Conservation (phyloP, 305 asterid species). For the Solanum hybrid region DNA sequence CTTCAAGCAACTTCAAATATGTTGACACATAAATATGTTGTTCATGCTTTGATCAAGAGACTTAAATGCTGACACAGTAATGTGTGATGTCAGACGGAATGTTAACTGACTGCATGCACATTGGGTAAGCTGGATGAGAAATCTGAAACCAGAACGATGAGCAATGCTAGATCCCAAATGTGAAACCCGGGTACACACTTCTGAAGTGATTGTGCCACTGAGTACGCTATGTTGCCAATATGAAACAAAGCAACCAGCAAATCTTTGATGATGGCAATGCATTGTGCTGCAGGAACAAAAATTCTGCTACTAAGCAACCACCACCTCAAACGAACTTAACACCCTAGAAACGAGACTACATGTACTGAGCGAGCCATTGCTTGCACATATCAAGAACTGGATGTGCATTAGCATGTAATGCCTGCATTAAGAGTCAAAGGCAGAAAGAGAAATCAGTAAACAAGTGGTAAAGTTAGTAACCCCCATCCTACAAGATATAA, state of each 20-base stretch:
- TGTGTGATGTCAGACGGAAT: not conserved
- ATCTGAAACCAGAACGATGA: not conserved
- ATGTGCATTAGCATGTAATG: conserved; percentile 91
- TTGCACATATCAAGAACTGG: conserved; percentile 99
- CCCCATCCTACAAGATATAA: not conserved
- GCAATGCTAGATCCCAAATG: not conserved
- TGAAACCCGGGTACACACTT: not conserved
- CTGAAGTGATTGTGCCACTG: not conserved
- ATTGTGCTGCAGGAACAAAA: not conserved
- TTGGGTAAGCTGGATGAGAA: not conserved
- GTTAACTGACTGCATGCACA: not conserved
- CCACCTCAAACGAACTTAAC: conserved; percentile 15
- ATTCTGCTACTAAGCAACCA: not conserved
- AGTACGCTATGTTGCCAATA: not conserved
- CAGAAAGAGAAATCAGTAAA: not conserved
- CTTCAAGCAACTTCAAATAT: not conserved
- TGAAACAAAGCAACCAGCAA: not conserved
- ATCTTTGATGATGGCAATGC: not conserved
- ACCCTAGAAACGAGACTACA: conserved; percentile 31
- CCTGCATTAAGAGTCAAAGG: conserved; percentile 37
- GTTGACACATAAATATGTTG: not conserved
- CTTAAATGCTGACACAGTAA: not conserved
- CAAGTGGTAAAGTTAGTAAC: not conserved
- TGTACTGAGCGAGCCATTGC: conserved; percentile 94
- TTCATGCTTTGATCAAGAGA: not conserved